Evolutionary conservation across 345 rosid genomes (phyloP), one percentile per base, ranked within the genome.

Genomic region (Eucalyptus erythrocorys): DNA sequence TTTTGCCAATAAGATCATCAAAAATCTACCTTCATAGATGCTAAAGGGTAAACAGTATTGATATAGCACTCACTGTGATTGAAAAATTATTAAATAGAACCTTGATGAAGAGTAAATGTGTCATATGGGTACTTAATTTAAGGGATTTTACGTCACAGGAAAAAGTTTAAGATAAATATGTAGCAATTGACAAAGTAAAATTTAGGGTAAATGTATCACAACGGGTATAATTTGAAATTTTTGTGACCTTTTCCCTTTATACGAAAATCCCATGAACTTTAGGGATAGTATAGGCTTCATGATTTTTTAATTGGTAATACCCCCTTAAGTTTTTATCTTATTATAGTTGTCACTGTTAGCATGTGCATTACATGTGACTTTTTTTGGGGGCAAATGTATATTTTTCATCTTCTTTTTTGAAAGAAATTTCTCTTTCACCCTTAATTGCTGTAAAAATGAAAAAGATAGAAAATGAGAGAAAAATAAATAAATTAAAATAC

Each of bases 51-150:
- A 51, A 51, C 24, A 19, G 0, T 7, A 51, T 51, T 51, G 57
- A 51, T 19, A 19, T 19, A 24, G 0, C 0, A 19, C 57, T 51
- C 0, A 19, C 0, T 19, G 4, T 19, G 24, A 51, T 51, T 3
- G 55, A 51, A 51, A 51, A 19, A 51, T 50, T 17, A 51, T 51
- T 0, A 51, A 51, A 51, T 0, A 2, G 1, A 7, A 51, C 57
- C 0, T 51, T 51, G 57, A 51, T 51, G 4, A 51, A 51, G 10
- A 51, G 24, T 7, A 19, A 0, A 19, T 51, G 4, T 51, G 57
- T 51, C 57, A 51, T 51, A 19, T 51, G 57, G 2, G 10, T 19
- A 51, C 22, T 51, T 51, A 19, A 51, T 51, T 51, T 51, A 51
- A 51, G 24, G 2, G 10, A 51, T 51, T 51, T 51, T 19, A 51